Evolutionary conservation across 345 rosid species (phyloP).

Genomic region (Cochlearia excelsa): DNA sequence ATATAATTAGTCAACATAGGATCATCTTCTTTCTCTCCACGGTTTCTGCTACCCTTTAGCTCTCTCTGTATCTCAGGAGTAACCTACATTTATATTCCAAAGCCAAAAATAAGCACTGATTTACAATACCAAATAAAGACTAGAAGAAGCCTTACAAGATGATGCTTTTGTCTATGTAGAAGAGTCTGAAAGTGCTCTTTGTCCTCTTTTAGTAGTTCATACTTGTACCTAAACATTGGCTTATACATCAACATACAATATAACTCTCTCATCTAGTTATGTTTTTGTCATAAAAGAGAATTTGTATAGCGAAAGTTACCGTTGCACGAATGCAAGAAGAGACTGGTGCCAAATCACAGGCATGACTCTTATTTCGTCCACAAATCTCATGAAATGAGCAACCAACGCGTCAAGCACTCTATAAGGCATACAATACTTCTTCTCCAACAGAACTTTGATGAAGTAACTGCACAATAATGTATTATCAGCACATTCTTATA

Average conservation of each 20-base stretch:
- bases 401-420: slow-evolving; percentile 79
- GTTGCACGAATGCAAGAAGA: slow-evolving; percentile 83
- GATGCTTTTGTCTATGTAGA: slow-evolving; percentile 66
- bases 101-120: background rate
- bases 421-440: slow-evolving; percentile 86
- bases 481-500: slow-evolving; percentile 3
- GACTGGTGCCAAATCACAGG: slow-evolving; percentile 99
- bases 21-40: slow-evolving; percentile 88
- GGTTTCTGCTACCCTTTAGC: slow-evolving; percentile 69
- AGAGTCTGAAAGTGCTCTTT: slow-evolving; percentile 65
- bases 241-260: slow-evolving; percentile 1
- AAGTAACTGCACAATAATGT: slow-evolving; percentile 62
- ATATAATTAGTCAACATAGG: slow-evolving; percentile 58
- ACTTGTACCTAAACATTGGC: slow-evolving; percentile 64
- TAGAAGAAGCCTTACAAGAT: slow-evolving; percentile 50
- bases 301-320: slow-evolving; percentile 42
- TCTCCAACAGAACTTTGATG: slow-evolving; percentile 83
- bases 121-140: background rate
- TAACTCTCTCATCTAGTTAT: background rate
- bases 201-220: slow-evolving; percentile 74
- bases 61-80: slow-evolving; percentile 83
- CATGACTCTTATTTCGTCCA: slow-evolving; percentile 73
- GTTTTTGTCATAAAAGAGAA: background rate
- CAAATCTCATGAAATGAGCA: slow-evolving; percentile 79
- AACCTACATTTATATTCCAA: slow-evolving; percentile 43